Percentiles rank a stretch among this genome's conserved stretches.
These are phyloP conservation scores for Neonectria faginata DNA, from an alignment of 2,329 filamentous ascomycete species.

Conservation along the genomic window DNA sequence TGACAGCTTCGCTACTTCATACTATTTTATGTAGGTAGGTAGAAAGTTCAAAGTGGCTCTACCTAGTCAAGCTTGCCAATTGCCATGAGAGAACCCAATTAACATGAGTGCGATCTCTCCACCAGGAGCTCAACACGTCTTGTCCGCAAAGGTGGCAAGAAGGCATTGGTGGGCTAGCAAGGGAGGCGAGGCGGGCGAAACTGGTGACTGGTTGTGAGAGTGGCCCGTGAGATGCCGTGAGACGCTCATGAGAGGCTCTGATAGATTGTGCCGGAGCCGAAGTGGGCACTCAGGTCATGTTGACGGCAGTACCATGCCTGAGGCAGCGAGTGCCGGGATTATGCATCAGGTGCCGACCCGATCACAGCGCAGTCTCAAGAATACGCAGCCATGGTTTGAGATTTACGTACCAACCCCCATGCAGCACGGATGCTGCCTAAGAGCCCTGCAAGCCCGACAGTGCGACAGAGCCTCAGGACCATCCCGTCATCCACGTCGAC, in stretches of 20 bases:
- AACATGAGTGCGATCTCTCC: conserved; percentile 15
- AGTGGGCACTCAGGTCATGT: conserved; percentile 36
- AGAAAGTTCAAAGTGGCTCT: background rate
- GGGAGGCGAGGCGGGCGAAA: conserved; percentile 12
- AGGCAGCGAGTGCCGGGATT: conserved; percentile 42
- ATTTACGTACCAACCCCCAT: conserved; percentile 37
- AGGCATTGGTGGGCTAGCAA: conserved; percentile 5
- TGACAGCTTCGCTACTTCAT: background rate
- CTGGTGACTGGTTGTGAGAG: conserved; percentile 11
- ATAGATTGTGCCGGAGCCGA: conserved; percentile 23
- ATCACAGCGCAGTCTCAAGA: conserved; percentile 23
- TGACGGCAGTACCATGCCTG: conserved; percentile 43
- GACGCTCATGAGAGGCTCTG: conserved; percentile 28
- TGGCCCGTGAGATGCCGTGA: conserved; percentile 22
- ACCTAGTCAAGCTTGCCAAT: background rate
- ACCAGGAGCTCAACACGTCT: conserved; percentile 13
- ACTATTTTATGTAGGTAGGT: background rate
- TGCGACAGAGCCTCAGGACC: conserved; percentile 1
- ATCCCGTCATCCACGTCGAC: background rate
- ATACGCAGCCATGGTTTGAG: conserved; percentile 41
- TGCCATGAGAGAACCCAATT: background rate
- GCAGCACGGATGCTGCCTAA: background rate
- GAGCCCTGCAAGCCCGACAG: conserved; percentile 1
- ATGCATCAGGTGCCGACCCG: conserved; percentile 37
- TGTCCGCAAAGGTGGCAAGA: conserved; percentile 19